phyloP scores from a whole-genome alignment of 108 stramenopile species.

The Cylindrotheca closterium region DNA sequence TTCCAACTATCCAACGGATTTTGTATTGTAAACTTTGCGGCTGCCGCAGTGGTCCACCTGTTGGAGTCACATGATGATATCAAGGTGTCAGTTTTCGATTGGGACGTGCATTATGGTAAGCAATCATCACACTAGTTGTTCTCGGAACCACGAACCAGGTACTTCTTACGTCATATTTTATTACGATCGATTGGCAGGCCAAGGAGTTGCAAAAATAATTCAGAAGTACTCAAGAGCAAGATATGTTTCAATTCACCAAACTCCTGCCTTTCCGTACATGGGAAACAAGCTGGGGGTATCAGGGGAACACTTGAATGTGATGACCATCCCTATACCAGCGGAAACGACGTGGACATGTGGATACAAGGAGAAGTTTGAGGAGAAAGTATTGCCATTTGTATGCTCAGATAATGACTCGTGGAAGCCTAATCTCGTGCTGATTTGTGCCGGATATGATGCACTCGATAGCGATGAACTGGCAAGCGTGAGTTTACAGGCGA shows the following conservation, averaged over 20 bases:
- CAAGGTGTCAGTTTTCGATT: constrained; percentile 52
- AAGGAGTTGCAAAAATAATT: constrained; percentile 59
- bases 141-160: background rate
- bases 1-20: constrained; percentile 47
- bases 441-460: constrained; percentile 60
- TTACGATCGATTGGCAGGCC: no score
- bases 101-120: constrained; percentile 64
- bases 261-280: constrained; percentile 52
- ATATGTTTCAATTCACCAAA: constrained; percentile 55
- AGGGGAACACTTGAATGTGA: constrained; percentile 31
- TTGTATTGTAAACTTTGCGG: constrained; percentile 65
- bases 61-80: constrained; percentile 11
- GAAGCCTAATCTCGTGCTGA: constrained; percentile 45
- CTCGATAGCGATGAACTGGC: constrained; percentile 53
- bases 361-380: constrained; percentile 26
- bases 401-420: constrained; percentile 16
- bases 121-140: background rate
- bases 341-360: constrained; percentile 54
- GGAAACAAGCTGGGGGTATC: constrained; percentile 12
- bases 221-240: constrained; percentile 18
- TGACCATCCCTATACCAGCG: constrained; percentile 44
- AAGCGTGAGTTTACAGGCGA: constrained; percentile 24
- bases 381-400: constrained; percentile 35
- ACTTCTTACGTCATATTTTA: no score
- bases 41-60: constrained; percentile 44